Base-by-base conservation (phyloP, 1,284 basidiomycete species). In the Clitocybe nebularis region DNA sequence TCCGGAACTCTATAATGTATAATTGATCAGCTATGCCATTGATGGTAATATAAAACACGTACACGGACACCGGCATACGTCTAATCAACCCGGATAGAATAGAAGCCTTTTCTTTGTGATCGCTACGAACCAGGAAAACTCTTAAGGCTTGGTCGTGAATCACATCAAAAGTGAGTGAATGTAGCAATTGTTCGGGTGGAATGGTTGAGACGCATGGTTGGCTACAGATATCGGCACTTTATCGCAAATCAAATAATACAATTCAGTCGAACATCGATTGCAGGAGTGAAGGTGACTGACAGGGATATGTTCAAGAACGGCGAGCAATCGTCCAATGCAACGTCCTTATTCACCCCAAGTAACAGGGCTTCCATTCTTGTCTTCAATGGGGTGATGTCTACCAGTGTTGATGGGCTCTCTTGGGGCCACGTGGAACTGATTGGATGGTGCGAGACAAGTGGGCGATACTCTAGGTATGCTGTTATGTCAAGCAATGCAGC, bases 401-500 rank as follows among this genome's bases (percentile, higher is more conserved):
- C 2, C 13, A 36, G 21, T 16, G 28, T 26, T 11, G 11, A 9
- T 9, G 3, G n/a, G 3, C 3, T 7, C 24, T 22, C 20, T 17
- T 21, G 29, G 3, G 50, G 50, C 50, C 50, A 52, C 3, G 40
- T 21, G 1, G 48, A 41, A 11, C 17, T 30, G 11, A 53, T 53
- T 0, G 51, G 51, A 36, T 53, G 51, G 4, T 44, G 32, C 1
- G 36, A 40, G 3, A 53, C 42, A 19, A 46, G 25, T 17, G 33
- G 21, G 7, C 44, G 49, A n/a, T 22, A 33, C 40, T 53, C 49
- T 10, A 34, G 39, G 11, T 53, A 53, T 1, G 44, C 51, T 1
- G 39, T 43, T 16, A 51, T 43, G 14, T 53, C 51, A 8, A 50
- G 36, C 20, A 53, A 19, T 2, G 46, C 43, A 7, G 45, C 46